A percentile compares a stretch with the other conserved stretches of the same genome.
phyloP scores from a whole-genome alignment of 2,329 filamentous ascomycete genomes.

The Aspergillus arachidicola region DNA sequence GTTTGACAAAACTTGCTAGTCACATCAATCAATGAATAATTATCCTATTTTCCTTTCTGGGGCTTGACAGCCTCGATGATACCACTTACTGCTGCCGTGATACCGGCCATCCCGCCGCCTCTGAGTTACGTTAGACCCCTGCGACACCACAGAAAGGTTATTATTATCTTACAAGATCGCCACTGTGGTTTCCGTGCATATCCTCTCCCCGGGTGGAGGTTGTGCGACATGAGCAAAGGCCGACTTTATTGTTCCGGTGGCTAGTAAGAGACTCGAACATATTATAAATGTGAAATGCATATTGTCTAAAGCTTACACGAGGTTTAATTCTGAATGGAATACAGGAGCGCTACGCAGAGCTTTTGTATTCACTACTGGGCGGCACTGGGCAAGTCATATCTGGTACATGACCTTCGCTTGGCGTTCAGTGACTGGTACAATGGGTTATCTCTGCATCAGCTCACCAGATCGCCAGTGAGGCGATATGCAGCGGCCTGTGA shows the following conservation, averaged over 20 bases:
- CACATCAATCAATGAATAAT: conserved; percentile 6
- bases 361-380: neutral
- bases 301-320: neutral
- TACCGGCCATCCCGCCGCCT: conserved; percentile 64
- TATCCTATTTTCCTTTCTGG: neutral
- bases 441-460: neutral
- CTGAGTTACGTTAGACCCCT: conserved; percentile 17
- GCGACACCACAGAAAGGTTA: neutral
- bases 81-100: conserved; percentile 59
- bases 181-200: conserved; percentile 36
- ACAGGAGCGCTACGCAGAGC: neutral
- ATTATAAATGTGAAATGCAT: conserved; percentile 4
- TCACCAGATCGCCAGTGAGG: neutral
- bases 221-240: conserved; percentile 23
- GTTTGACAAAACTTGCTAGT: conserved; percentile 61
- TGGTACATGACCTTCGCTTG: neutral
- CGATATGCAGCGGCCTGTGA: conserved; percentile 3
- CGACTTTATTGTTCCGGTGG: neutral
- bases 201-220: conserved; percentile 16
- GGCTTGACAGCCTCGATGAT: neutral
- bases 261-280: neutral
- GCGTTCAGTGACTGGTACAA: neutral
- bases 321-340: neutral
- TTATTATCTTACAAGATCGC: conserved; percentile 34
- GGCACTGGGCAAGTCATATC: neutral